A percentile compares a stretch with the other conserved stretches of the same genome.
phyloP scores from a whole-genome alignment of 2,329 filamentous ascomycete species.

The Trichophaea hybrida region DNA sequence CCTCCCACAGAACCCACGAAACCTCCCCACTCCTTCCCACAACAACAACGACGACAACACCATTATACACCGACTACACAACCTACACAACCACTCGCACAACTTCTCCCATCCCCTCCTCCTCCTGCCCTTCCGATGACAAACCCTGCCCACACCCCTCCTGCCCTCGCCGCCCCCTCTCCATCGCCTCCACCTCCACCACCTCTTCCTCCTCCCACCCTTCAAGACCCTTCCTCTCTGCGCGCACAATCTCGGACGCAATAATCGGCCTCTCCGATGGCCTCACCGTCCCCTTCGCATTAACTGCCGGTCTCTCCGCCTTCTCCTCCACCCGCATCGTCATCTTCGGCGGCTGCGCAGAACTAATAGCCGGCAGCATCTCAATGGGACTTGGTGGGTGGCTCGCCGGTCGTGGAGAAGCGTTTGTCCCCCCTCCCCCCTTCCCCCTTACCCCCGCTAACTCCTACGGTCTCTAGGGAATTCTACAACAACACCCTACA shows the following conservation, averaged over 20 bases:
- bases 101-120: neutral
- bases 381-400: constrained; percentile 66
- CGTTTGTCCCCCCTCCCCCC: constrained; percentile 19
- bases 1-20: neutral
- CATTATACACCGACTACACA: neutral
- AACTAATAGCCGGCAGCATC: constrained; percentile 61
- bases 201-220: neutral
- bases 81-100: neutral
- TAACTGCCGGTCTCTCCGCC: constrained; percentile 52
- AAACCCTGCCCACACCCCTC: neutral
- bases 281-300: constrained; percentile 63
- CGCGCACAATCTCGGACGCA: constrained; percentile 42
- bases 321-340: constrained; percentile 52
- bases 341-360: constrained; percentile 58
- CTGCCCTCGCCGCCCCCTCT: neutral
- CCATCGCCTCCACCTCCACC: neutral
- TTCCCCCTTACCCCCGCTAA: neutral
- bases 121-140: neutral
- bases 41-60: neutral
- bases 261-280: constrained; percentile 68
- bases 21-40: constrained; percentile 4
- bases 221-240: constrained; percentile 5
- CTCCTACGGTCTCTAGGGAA: constrained; percentile 1
- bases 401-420: constrained; percentile 48
- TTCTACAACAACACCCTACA: constrained; percentile 16